Evolutionary conservation across 352 stramenopile genomes (phyloP), one percentile per base, ranked within the genome.

Genomic region (Pythium myriotylum): DNA sequence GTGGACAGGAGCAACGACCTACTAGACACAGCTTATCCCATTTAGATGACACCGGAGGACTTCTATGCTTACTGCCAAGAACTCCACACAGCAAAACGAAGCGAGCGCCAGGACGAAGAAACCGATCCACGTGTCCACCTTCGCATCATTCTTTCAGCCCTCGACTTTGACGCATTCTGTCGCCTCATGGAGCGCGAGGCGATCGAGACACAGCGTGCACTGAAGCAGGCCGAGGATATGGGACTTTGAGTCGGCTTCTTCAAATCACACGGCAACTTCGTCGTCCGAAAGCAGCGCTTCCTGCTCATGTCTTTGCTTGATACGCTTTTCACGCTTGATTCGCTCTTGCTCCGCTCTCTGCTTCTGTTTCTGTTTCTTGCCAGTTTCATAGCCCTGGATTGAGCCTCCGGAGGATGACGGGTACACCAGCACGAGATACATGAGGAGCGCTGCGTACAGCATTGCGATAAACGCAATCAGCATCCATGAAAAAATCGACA

Each of bases 371-470:
- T 17, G 40, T 13, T 45, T 42, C 55, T 60, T 60, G 20, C 24
- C 37, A 14, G 62, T 37, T 22, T 61, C 49, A 49, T 70, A 64
- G 6, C 62, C 55, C 50, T 70, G 39, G 13, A 65, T 65, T 8
- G 54, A 57, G 0, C 54, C 48, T 4, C 29, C 48, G 10, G 33
- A 24, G 4, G 62, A 65, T 6, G 58, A 66, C 16, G 81, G 78
- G n/a, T 86, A 86, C 12, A 76, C 59, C 3, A 90, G 57, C 29
- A 86, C 62, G 43, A 90, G 48, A 43, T 88, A 90, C 29, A 88
- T 54, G 37, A 90, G 46, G 27, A 91, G 49, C 43, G 55, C 40
- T 8, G 65, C 49, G 43, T 91, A 91, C 2, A 79, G 43, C 2
- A 68, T 40, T 2, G 50, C 66, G 6, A 72, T 16, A 2, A 67